Evolutionary conservation across 441 rosid species (phyloP).

Genomic region (Hura crepitans): DNA sequence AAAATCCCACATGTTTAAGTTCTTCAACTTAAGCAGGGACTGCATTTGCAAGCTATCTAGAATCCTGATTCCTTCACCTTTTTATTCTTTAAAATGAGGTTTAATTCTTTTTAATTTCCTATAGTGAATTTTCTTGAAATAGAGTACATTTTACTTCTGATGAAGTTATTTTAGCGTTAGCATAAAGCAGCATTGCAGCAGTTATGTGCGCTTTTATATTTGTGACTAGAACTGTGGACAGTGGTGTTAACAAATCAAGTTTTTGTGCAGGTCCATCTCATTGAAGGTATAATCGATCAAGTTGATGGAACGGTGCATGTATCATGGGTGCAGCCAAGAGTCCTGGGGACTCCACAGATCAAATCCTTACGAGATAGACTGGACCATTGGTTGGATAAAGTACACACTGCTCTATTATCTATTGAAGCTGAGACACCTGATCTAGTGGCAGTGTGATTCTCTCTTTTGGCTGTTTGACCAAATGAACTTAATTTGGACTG

Average conservation of each 20-base stretch:
- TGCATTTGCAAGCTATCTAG: too few relatives aligned
- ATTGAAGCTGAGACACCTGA: constrained; percentile 96
- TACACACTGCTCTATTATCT: constrained; percentile 64
- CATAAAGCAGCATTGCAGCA: background rate
- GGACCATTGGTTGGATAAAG: constrained; percentile 75
- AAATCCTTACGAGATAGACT: constrained; percentile 70
- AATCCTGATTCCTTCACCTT: too few relatives aligned
- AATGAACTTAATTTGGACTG: constrained; percentile 12
- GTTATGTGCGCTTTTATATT: too few relatives aligned
- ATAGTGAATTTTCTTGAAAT: background rate
- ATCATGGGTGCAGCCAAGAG: constrained; percentile 98
- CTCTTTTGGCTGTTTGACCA: background rate
- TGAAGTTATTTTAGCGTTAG: background rate
- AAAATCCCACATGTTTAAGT: too few relatives aligned
- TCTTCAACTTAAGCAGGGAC: too few relatives aligned
- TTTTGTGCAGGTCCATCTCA: constrained; percentile 70
- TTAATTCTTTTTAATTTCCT: background rate
- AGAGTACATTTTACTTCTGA: too few relatives aligned
- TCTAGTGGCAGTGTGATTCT: constrained; percentile 61
- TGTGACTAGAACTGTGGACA: too few relatives aligned
- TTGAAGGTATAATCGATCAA: constrained; percentile 64
- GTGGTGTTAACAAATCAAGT: background rate
- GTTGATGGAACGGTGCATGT: constrained; percentile 86
- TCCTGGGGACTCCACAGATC: constrained; percentile 80
- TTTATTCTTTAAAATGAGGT: background rate